Evolutionary conservation across 2,329 filamentous ascomycete species (phyloP), one percentile per base, ranked within the genome.

Genomic region (Rhynchosporium agropyri): DNA sequence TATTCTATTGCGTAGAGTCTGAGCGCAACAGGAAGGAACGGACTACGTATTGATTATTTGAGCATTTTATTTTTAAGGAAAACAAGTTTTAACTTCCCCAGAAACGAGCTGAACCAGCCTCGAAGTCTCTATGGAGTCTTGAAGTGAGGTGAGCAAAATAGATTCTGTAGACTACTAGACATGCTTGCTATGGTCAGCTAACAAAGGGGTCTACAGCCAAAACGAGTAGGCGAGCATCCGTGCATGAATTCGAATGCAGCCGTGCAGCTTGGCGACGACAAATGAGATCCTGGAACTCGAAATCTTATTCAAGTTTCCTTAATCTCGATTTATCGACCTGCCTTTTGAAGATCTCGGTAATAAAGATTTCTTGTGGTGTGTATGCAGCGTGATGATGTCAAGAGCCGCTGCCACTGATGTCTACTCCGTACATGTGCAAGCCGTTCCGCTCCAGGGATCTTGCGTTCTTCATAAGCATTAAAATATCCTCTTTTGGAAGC

Each of bases 401-500:
- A 29, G 20, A 45, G 54, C 28, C 33, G 46, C 51, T 15, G 31
- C 49, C 58, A 60, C 20, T 54, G 36, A 60, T 46, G n/a, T 31
- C 10, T 46, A 20, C 20, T 20, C 20, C 20, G 20, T 20, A 29
- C 58, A 60, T 49, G 58, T 54, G 58, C 49, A 36, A 45, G 29
- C 13, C 26, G 28, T 10, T 5, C 9, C 15, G 15, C 29, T 45
- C 8, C 7, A 20, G 36, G 45, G 6, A 28, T 20, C 12, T n/a
- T 13, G 20, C 29, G n/a, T 45, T 7, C 15, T 45, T 57, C 40
- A n/a, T 60, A 46, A 49, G 58, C 58, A 46, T 20, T 29, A 38
- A 60, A 53, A 15, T 15, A 33, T 31, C 54, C 49, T 45, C 20
- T 54, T 54, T 28, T 60, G 49, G 58, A 48, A 60, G 8, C n/a